Percentiles rank a stretch among this genome's conserved stretches.
Evolutionary conservation across 768 basidiomycete species (phyloP).

Genomic region (Leucocoprinus leucothites): DNA sequence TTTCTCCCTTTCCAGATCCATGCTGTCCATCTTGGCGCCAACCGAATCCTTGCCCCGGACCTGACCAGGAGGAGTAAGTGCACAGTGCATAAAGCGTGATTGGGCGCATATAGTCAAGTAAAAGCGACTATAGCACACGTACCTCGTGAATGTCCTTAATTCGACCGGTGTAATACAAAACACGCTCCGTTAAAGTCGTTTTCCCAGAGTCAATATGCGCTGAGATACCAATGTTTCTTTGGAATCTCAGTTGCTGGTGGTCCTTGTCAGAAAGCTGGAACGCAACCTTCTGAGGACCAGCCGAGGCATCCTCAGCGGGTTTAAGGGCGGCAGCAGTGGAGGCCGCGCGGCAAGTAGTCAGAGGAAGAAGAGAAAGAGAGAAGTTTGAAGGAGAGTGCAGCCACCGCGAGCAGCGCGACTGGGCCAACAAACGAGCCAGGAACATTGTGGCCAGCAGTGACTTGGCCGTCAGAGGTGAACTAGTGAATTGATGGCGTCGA

Average conservation of each 20-base stretch:
- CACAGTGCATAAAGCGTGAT: background rate
- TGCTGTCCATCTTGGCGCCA: conserved; percentile 99
- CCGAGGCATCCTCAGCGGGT: conserved; percentile 18
- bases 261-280: conserved; percentile 65
- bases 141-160: conserved; percentile 97
- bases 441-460: conserved; percentile 7
- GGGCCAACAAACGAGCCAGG: conserved; percentile 6
- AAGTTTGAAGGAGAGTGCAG: conserved; percentile 6
- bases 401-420: background rate
- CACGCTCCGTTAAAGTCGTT: conserved; percentile 95
- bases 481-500: background rate
- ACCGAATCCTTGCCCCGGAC: conserved; percentile 93
- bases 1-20: conserved; percentile 98
- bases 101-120: background rate
- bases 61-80: conserved; percentile 31
- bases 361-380: background rate
- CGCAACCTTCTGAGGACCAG: conserved; percentile 21
- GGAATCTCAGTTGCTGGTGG: conserved; percentile 57
- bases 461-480: background rate
- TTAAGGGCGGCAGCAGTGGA: conserved; percentile 44
- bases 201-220: conserved; percentile 98
- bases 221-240: conserved; percentile 95
- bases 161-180: conserved; percentile 94
- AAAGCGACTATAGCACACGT: conserved; percentile 21
- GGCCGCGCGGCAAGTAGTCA: conserved; percentile 31